Percentiles rank a stretch among this genome's conserved stretches.
phyloP scores from a whole-genome alignment of 805 yeast genomes.

The Wickerhamomyces hampshirensis region DNA sequence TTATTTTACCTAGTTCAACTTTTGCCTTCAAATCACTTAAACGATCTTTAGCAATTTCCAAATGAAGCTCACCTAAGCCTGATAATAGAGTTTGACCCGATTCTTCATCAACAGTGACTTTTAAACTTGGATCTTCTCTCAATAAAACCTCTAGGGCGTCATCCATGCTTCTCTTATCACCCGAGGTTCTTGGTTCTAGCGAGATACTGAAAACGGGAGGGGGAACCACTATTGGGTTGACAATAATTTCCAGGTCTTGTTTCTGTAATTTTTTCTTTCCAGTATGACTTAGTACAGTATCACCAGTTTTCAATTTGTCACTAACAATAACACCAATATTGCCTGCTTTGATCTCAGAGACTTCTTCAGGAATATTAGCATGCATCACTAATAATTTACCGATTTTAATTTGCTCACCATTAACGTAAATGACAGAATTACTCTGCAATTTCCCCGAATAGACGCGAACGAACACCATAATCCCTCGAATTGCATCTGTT shows the following conservation, averaged over 20 bases:
- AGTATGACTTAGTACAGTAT: conserved; percentile 69
- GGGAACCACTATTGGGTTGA: conserved; percentile 79
- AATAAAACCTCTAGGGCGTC: conserved; percentile 59
- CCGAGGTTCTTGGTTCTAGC: conserved; percentile 76
- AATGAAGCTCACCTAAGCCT: conserved; percentile 97
- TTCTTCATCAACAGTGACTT: conserved; percentile 70
- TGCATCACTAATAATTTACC: conserved; percentile 77
- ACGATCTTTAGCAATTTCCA: conserved; percentile 82
- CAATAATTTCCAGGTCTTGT: conserved; percentile 38
- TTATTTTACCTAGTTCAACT: conserved; percentile 74
- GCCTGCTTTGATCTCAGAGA: conserved; percentile 59
- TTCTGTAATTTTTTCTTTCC: conserved; percentile 46
- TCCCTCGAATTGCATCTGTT: conserved; percentile 78
- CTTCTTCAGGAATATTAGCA: conserved; percentile 80
- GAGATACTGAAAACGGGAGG: conserved; percentile 90
- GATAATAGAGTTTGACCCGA: conserved; percentile 83
- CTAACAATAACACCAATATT: conserved; percentile 74
- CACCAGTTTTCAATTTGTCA: conserved; percentile 80
- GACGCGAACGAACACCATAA: conserved; percentile 81
- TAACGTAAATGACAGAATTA: conserved; percentile 61
- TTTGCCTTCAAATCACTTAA: conserved; percentile 79
- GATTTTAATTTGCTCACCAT: conserved; percentile 60
- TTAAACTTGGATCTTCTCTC: conserved; percentile 89
- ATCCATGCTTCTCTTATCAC: conserved; percentile 73
- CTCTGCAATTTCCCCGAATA: conserved; percentile 74